Evolutionary conservation across 1,284 basidiomycete genomes (phyloP), one percentile per base, ranked within the genome.

Genomic region (Athelia psychrophila): DNA sequence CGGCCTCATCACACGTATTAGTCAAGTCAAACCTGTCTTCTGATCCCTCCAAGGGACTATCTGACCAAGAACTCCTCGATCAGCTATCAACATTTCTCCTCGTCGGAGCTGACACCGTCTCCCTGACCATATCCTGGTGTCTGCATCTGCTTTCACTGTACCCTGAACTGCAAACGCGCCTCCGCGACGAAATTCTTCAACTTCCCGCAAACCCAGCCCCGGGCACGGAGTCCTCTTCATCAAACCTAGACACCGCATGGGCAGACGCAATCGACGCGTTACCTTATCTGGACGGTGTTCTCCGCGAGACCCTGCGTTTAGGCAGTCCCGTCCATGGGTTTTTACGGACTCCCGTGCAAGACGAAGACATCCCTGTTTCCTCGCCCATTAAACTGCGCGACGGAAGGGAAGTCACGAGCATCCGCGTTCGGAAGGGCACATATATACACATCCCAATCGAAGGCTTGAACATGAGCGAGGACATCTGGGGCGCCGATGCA

Each of bases 381-480:
- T 61, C 72, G 13, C 76, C 80, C 3, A 64, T 84, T 24, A 62
- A 65, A 9, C 65, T 79, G 40, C 62, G 64, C n/a, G 73, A 78
- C 51, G 78, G 79, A 38, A 73, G 68, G 0, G 51, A 71, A 18
- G 55, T 71, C 9, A 56, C 60, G 20, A 60, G 64, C 46, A 67
- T 81, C 32, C 65, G 55, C 32, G 76, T 81, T 50, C 69, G 72
- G 47, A 79, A 79, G 56, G 79, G 79, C 15, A 77, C 73, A 54
- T 79, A 74, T 54, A 67, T 82, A 9, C 79, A 83, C 56, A 74
- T 83, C 46, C 79, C 80, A 3, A 74, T 82, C 25, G 80, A 82
- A 60, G 80, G 78, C 1, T 60, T 80, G 38, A 81, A 78, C 57
- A 64, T 73, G 47, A 67, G 68, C 51, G 72, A 75, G 55, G 75